phyloP scores from a whole-genome alignment of 192 early-diverging fungal species.

The Rhizophagus clarus region DNA sequence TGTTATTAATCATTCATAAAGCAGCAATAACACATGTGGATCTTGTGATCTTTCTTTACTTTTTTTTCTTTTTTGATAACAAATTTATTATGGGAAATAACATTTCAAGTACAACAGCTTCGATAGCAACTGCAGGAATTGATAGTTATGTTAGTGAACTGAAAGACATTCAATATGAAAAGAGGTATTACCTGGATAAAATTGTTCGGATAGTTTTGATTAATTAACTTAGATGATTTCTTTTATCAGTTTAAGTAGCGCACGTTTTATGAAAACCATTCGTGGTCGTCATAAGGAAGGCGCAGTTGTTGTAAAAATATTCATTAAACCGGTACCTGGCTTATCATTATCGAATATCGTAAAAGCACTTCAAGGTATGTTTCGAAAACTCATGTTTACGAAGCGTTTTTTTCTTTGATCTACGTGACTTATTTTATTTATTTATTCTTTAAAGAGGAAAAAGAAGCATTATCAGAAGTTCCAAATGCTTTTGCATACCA shows the following conservation, averaged over 20 bases:
- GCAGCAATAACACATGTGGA: neutral
- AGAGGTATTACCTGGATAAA: conserved; percentile 48
- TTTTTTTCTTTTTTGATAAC: neutral
- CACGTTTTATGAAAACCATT: conserved; percentile 96
- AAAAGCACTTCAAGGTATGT: conserved; percentile 58
- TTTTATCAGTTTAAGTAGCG: conserved; percentile 74
- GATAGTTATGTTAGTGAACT: conserved; percentile 76
- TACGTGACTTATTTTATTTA: neutral
- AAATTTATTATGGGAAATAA: conserved; percentile 64
- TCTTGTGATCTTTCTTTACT: neutral
- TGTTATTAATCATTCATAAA: too few relatives aligned
- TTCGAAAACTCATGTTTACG: neutral
- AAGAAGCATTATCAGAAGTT: conserved; percentile 61
- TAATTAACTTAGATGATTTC: neutral
- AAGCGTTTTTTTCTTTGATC: neutral
- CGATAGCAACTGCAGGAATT: conserved; percentile 63
- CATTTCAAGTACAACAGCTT: conserved; percentile 65
- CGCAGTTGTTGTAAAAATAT: conserved; percentile 88
- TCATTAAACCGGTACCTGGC: conserved; percentile 80
- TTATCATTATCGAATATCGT: conserved; percentile 58
- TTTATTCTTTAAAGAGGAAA: conserved; percentile 54
- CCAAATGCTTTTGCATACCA: conserved; percentile 83
- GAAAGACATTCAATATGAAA: conserved; percentile 70
- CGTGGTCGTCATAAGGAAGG: conserved; percentile 80
- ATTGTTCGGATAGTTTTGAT: neutral